phyloP scores from a whole-genome alignment of 805 yeast genomes.

The Cyberlindnera mrakii region DNA sequence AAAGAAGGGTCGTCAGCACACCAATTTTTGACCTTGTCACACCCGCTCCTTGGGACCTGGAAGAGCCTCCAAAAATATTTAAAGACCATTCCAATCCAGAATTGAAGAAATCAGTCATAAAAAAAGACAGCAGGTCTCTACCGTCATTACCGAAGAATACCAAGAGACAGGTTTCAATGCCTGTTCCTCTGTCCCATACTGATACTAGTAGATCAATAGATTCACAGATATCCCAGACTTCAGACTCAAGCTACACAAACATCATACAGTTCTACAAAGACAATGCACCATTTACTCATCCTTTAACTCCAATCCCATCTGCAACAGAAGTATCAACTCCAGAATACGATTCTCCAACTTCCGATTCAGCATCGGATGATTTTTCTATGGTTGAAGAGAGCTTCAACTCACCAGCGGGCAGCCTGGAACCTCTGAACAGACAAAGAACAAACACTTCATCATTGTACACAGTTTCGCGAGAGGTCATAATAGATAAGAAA shows the following conservation, averaged over 20 bases:
- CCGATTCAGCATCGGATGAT: constrained; percentile 1
- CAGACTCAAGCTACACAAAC: constrained; percentile 4
- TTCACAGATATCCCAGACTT: not conserved
- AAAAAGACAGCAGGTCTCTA: not conserved
- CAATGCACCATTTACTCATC: constrained; percentile 7
- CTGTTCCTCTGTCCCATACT: not conserved
- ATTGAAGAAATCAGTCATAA: not conserved
- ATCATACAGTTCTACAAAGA: constrained; percentile 14
- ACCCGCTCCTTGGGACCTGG: not conserved
- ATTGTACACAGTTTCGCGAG: not conserved
- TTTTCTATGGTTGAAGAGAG: constrained; percentile 3
- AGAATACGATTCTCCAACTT: not conserved
- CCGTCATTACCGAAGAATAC: constrained; percentile 1
- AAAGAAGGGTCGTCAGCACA: constrained; percentile 18
- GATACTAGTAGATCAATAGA: not conserved
- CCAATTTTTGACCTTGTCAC: constrained; percentile 15
- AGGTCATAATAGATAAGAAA: not conserved
- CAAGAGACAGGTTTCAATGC: constrained; percentile 11
- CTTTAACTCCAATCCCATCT: not conserved
- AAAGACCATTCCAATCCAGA: not conserved
- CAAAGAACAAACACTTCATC: not conserved
- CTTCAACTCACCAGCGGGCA: not conserved
- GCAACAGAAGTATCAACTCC: not conserved
- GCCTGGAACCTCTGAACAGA: too few relatives aligned
- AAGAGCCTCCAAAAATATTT: constrained; percentile 1